Evolutionary conservation across 2,329 filamentous ascomycete species (phyloP), one percentile per base, ranked within the genome.

Genomic region (Cladosporium velox): DNA sequence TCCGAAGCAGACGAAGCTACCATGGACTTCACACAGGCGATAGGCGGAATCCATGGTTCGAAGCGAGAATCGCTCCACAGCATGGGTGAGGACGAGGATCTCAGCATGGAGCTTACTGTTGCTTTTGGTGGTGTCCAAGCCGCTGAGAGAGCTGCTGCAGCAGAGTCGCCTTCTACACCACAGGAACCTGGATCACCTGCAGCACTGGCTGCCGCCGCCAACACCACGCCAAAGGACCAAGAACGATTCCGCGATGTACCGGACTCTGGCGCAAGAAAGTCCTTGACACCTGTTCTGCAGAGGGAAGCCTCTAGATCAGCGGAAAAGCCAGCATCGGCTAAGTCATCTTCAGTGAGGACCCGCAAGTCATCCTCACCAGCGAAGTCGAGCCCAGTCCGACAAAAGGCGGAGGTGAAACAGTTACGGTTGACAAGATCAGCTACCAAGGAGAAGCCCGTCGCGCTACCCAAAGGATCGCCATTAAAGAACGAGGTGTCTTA

Each of bases 181-280:
- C 79, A 34, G 74, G 74, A n/a, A 66, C 75, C 69, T 10, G 67
- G 67, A 12, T 87, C 87, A 2, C 86, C 87, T 0, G 86, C 83
- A 71, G 72, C 75, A 14, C 72, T 73, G 7, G 75, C 74, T 12
- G 55, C n/a, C 15, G 64, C n/a, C 4, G 54, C 47, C 11, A 72
- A 77, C n/a, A 84, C 81, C 2, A 90, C 88, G 1, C 88, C 89
- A 15, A 85, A 80, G 62, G 78, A 80, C 12, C 84, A 86, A 68
- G 81, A 80, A 4, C 83, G 84, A 6, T 88, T 88, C 73, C 86
- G 81, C 68, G 80, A 87, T 71, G 78, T 83, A 12, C 79, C 81
- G 62, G 80, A 85, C 55, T 54, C 73, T 11, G 72, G 74, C 2
- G 72, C 75, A 6, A 76, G 71, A 69, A 75, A 76, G 68, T 70